Evolutionary conservation across 2,329 filamentous ascomycete species (phyloP).

Genomic region (Alternaria panax): DNA sequence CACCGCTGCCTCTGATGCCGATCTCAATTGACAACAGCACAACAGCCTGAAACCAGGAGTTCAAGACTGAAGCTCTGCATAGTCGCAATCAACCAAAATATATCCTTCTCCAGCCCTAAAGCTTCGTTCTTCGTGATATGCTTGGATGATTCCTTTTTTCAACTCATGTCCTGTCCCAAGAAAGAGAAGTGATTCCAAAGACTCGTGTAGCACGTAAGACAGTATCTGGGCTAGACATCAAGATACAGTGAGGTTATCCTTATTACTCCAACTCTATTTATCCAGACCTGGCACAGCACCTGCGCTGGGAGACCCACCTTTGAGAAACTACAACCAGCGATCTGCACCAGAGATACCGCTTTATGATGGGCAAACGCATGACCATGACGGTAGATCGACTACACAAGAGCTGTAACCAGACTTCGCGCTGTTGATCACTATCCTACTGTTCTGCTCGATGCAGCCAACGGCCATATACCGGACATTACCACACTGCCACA

Average conservation of each 20-base stretch:
- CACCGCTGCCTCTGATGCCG: neutral
- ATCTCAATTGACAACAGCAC: neutral
- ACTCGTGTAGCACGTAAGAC: neutral
- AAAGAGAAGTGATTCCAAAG: too few species aligned
- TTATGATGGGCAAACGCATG: neutral
- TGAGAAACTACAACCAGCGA: neutral
- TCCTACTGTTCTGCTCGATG: conserved; percentile 1
- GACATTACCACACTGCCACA: conserved; percentile 1
- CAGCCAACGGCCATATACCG: neutral
- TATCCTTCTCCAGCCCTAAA: neutral
- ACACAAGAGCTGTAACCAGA: neutral
- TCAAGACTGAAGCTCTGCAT: neutral
- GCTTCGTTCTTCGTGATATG: neutral
- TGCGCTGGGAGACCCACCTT: neutral
- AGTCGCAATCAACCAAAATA: neutral
- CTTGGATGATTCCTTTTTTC: neutral
- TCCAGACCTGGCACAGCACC: neutral
- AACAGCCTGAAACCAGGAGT: neutral
- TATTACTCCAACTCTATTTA: neutral
- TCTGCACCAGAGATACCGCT: neutral
- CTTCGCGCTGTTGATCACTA: neutral
- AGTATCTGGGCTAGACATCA: neutral
- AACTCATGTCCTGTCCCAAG: neutral
- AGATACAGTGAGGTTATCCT: conserved; percentile 1
- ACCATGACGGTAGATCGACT: neutral